These are phyloP conservation scores for Cyphellophora attinorum DNA, from an alignment of 2,329 filamentous ascomycete species.

Conservation along the genomic window DNA sequence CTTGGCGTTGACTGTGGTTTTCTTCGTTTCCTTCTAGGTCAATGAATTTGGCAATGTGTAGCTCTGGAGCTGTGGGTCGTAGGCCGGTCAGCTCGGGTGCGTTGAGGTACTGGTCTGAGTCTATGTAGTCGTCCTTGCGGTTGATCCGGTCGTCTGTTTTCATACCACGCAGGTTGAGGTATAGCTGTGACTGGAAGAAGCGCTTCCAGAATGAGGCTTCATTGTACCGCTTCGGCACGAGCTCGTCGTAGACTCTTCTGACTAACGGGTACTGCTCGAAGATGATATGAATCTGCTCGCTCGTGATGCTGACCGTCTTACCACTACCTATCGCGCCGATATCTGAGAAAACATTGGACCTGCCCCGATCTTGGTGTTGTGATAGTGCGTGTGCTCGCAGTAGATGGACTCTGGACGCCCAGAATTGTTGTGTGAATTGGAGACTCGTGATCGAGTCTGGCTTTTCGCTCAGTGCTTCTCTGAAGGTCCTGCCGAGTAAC, in stretches of 20 bases:
- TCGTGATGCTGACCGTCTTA: conserved; percentile 71
- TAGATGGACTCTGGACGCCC: conserved; percentile 78
- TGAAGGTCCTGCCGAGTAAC: conserved; percentile 70
- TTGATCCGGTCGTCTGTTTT: conserved; percentile 72
- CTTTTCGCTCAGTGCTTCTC: conserved; percentile 73
- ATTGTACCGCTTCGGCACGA: conserved; percentile 58
- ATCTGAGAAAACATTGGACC: conserved; percentile 87
- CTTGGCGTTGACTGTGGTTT: conserved; percentile 77
- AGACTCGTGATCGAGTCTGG: conserved; percentile 71
- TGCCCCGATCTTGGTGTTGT: conserved; percentile 71
- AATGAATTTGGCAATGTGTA: conserved; percentile 77
- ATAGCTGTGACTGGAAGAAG: conserved; percentile 84
- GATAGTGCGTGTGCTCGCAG: conserved; percentile 87
- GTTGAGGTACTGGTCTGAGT: conserved; percentile 57
- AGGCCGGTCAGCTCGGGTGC: conserved; percentile 51
- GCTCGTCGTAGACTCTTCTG: conserved; percentile 83
- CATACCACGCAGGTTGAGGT: conserved; percentile 86
- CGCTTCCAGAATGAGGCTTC: conserved; percentile 84
- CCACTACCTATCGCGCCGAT: conserved; percentile 72
- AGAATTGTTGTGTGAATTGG: conserved; percentile 87
- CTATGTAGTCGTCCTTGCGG: conserved; percentile 37
- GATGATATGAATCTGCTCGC: conserved; percentile 87
- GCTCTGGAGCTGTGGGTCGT: conserved; percentile 36
- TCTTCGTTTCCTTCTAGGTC: conserved; percentile 91
- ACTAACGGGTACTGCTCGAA: conserved; percentile 89